phyloP scores from a whole-genome alignment of 257 asterid genomes.

The Ilex asprella region DNA sequence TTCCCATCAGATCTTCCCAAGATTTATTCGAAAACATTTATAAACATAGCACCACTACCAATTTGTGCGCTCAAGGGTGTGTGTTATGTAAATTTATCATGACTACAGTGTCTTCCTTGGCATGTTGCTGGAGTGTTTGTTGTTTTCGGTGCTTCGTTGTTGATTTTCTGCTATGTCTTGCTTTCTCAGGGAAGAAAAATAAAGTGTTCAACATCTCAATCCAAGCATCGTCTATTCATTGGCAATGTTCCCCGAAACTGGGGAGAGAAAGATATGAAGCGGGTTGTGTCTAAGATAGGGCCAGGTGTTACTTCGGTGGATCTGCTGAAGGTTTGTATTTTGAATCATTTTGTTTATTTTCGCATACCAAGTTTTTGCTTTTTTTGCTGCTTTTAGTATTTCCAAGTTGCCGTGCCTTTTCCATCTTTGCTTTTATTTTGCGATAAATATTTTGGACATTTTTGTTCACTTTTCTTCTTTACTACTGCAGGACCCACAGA shows the following conservation, averaged over 20 bases:
- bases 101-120: no score
- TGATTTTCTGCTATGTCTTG: background rate
- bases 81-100: no score
- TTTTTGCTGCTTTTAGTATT: background rate
- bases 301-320: conserved; percentile 85
- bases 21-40: no score
- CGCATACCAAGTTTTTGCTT: conserved; percentile 1
- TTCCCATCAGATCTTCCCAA: background rate
- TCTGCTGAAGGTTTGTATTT: conserved; percentile 57
- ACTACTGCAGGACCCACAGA: conserved; percentile 62
- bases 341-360: background rate
- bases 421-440: background rate
- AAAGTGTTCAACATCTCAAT: conserved; percentile 90
- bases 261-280: conserved; percentile 80
- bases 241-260: conserved; percentile 87
- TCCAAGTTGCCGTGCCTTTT: background rate
- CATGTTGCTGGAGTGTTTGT: no score
- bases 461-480: conserved; percentile 3
- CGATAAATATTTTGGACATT: background rate
- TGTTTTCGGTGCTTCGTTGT: no score
- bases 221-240: conserved; percentile 77
- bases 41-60: no score
- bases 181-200: conserved; percentile 66
- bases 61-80: no score
- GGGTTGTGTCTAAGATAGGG: conserved; percentile 63